Conservation (phyloP, 345 rosid genomes). For the Gynandropsis gynandra region DNA sequence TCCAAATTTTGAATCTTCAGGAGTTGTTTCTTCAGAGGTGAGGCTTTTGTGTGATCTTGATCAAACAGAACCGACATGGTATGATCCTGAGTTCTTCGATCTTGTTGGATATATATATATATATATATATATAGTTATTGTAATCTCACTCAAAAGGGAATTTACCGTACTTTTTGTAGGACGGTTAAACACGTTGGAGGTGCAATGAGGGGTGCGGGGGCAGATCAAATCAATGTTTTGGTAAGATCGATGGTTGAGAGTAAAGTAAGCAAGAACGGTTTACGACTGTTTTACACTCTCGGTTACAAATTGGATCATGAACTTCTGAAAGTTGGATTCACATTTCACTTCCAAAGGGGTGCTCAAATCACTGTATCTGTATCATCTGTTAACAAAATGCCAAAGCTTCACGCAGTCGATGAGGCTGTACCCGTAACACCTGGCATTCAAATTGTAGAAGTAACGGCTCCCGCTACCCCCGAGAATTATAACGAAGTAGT, state of each 20-base stretch:
- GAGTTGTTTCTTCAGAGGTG: conserved; percentile 66
- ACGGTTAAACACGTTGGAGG: conserved; percentile 91
- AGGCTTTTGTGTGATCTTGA: conserved; percentile 86
- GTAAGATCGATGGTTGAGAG: conserved; percentile 83
- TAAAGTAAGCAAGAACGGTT: conserved; percentile 92
- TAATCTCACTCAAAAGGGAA: neutral
- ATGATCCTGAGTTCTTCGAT: conserved; percentile 9
- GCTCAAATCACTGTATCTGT: conserved; percentile 71
- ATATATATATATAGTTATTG: neutral
- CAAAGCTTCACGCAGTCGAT: conserved; percentile 71
- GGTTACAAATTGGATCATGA: conserved; percentile 95
- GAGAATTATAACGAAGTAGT: conserved; percentile 81
- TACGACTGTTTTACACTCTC: conserved; percentile 62
- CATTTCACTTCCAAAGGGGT: conserved; percentile 79
- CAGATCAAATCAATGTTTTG: conserved; percentile 81
- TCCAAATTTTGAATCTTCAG: conserved; percentile 28
- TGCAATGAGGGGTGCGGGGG: conserved; percentile 85
- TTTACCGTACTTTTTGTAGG: conserved; percentile 33
- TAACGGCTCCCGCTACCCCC: conserved; percentile 82
- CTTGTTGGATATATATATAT: neutral
- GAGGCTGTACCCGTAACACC: conserved; percentile 92
- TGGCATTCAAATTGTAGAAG: conserved; percentile 96
- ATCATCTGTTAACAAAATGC: conserved; percentile 79
- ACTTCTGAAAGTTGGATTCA: conserved; percentile 76
- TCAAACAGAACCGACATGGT: conserved; percentile 83